phyloP scores from a whole-genome alignment of 768 basidiomycete genomes.

The Agaricus bisporus region DNA sequence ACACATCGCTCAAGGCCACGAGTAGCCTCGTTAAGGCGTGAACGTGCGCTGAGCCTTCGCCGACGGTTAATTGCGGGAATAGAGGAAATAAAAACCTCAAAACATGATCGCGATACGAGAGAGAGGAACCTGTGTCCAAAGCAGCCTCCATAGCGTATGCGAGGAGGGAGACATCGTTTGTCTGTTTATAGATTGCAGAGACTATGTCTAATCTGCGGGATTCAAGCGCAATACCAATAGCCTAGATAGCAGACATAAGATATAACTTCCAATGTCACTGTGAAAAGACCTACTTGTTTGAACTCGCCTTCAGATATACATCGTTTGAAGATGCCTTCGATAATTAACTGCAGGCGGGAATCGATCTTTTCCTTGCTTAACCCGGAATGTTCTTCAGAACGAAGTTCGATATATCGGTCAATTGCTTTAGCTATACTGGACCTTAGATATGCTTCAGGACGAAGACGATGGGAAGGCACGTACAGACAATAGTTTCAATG shows the following conservation, averaged over 20 bases:
- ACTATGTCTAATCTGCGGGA: conserved; percentile 86
- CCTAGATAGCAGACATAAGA: conserved; percentile 36
- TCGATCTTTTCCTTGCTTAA: conserved; percentile 61
- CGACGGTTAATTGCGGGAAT: conserved; percentile 71
- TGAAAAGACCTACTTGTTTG: conserved; percentile 59
- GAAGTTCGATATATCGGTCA: conserved; percentile 81
- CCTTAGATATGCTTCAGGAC: background rate
- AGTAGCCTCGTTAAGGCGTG: conserved; percentile 83
- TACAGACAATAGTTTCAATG: conserved; percentile 91
- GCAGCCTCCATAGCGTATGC: conserved; percentile 92
- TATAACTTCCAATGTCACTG: conserved; percentile 10
- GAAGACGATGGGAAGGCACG: conserved; percentile 26
- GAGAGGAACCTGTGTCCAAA: conserved; percentile 83
- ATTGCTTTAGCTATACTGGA: conserved; percentile 78
- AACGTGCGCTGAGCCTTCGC: conserved; percentile 69
- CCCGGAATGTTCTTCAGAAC: conserved; percentile 47
- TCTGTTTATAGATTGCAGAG: conserved; percentile 64
- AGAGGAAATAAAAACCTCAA: conserved; percentile 77
- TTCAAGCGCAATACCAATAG: conserved; percentile 93
- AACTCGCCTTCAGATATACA: conserved; percentile 87
- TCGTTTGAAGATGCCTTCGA: conserved; percentile 82
- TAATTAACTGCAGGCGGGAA: conserved; percentile 71
- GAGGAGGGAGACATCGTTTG: conserved; percentile 71
- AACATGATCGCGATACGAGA: conserved; percentile 79
- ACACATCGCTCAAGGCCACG: conserved; percentile 80